phyloP scores from a whole-genome alignment of 1,284 basidiomycete genomes.

The Phenoliferia sp. region DNA sequence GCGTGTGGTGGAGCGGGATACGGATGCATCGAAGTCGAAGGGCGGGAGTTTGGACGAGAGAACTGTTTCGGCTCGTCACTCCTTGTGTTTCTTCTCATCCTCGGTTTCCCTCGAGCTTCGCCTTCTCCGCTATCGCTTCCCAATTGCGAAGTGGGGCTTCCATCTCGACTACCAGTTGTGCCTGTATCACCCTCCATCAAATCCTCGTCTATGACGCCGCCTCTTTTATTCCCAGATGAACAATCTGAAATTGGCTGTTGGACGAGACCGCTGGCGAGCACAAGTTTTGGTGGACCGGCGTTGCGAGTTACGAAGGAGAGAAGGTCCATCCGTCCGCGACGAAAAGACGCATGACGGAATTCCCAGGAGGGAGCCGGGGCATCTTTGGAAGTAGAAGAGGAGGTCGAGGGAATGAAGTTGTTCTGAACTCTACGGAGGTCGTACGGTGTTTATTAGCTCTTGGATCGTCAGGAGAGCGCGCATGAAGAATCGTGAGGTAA shows the following conservation, averaged over 20 bases:
- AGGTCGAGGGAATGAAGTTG: slow-evolving; percentile 35
- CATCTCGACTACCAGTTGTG: background rate
- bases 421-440: slow-evolving; percentile 41
- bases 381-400: slow-evolving; percentile 16
- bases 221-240: background rate
- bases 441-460: background rate
- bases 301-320: slow-evolving; percentile 44
- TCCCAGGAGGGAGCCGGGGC: slow-evolving; percentile 43
- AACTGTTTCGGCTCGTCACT: background rate
- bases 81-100: background rate
- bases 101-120: background rate
- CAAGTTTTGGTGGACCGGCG: slow-evolving; percentile 33
- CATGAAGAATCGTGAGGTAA: background rate
- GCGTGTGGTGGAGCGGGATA: background rate
- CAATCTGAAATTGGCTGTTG: background rate
- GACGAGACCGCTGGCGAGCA: background rate
- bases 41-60: background rate
- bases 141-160: too few relatives aligned
- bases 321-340: slow-evolving; percentile 43
- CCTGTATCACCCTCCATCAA: background rate
- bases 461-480: background rate
- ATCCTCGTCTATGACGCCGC: background rate
- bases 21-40: background rate
- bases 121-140: background rate
- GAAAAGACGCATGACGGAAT: slow-evolving; percentile 46